These are phyloP conservation scores for Rhododendron simsii DNA, from an alignment of 148 eudicot species.

Conservation along the genomic window DNA sequence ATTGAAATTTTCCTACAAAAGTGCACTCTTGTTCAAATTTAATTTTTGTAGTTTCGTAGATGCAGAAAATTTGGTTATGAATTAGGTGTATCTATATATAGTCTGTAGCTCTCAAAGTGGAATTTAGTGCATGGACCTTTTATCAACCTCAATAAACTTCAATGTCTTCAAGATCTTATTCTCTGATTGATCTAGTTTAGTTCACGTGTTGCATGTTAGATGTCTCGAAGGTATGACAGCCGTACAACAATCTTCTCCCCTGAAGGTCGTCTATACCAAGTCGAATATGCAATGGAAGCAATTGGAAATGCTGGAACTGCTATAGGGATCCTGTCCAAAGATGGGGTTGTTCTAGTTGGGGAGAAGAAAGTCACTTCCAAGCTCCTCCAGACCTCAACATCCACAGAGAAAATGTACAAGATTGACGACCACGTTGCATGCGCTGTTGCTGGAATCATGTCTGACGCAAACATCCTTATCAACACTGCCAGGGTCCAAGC, in stretches of 20 bases:
- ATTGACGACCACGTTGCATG: conserved; percentile 93
- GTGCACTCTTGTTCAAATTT: neutral
- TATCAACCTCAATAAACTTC: too few relatives aligned
- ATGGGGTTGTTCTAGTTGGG: conserved; percentile 79
- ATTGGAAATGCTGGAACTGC: conserved; percentile 92
- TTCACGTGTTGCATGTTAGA: neutral
- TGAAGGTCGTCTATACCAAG: conserved; percentile 95
- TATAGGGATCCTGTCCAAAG: conserved; percentile 72
- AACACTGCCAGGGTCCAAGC: conserved; percentile 88
- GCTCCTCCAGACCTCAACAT: conserved; percentile 79
- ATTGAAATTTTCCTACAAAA: neutral
- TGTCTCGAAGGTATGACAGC: conserved; percentile 33
- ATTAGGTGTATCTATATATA: neutral
- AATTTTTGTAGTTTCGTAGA: neutral
- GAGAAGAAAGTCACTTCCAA: conserved; percentile 94
- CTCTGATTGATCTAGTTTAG: neutral
- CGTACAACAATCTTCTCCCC: conserved; percentile 95
- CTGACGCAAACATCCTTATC: conserved; percentile 92
- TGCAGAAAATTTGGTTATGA: neutral
- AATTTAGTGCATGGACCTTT: neutral
- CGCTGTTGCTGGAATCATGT: conserved; percentile 94
- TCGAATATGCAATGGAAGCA: conserved; percentile 97
- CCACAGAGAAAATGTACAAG: conserved; percentile 88
- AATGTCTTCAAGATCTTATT: neutral
- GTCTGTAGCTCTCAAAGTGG: neutral